Evolutionary conservation across 352 stramenopile genomes (phyloP).

Genomic region (Aphanomyces stellatus): DNA sequence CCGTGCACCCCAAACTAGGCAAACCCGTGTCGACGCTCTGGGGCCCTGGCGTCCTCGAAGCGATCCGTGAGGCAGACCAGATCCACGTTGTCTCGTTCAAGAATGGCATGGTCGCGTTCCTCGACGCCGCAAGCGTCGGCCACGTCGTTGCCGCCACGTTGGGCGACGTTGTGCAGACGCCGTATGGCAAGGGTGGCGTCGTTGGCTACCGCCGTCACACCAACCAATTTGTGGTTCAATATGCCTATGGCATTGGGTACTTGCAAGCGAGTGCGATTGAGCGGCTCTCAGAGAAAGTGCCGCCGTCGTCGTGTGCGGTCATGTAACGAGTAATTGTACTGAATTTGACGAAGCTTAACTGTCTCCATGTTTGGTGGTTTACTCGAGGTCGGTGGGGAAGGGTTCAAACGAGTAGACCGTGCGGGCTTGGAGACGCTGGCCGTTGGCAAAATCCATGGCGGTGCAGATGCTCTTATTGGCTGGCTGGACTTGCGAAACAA

Average conservation of each 20-base stretch:
- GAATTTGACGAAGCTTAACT: neutral
- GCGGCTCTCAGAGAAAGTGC: slow-evolving; percentile 48
- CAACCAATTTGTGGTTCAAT: slow-evolving; percentile 55
- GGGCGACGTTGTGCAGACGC: slow-evolving; percentile 72
- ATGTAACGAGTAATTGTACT: slow-evolving; percentile 35
- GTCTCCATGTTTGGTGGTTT: neutral
- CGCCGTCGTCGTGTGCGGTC: slow-evolving; percentile 41
- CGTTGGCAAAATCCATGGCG: slow-evolving; percentile 74
- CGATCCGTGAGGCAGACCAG: slow-evolving; percentile 50
- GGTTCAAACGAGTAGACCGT: neutral
- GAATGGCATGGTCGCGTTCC: slow-evolving; percentile 49
- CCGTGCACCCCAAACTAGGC: slow-evolving; percentile 37
- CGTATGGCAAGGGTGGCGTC: slow-evolving; percentile 64
- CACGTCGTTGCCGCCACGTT: slow-evolving; percentile 52
- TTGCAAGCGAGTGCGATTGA: slow-evolving; percentile 48
- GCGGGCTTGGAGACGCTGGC: slow-evolving; percentile 50
- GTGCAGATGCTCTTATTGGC: slow-evolving; percentile 49
- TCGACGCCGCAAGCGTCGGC: slow-evolving; percentile 47
- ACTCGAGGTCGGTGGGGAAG: neutral
- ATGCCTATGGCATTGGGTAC: slow-evolving; percentile 28
- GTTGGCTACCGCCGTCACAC: slow-evolving; percentile 49
- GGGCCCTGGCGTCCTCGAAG: slow-evolving; percentile 51
- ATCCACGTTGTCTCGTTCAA: slow-evolving; percentile 63
- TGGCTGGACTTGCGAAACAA: slow-evolving; percentile 62
- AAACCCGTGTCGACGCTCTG: slow-evolving; percentile 56